Evolutionary conservation across 306 rosid species (phyloP), one percentile per base, ranked within the genome.

Genomic region (Quercus cerris): DNA sequence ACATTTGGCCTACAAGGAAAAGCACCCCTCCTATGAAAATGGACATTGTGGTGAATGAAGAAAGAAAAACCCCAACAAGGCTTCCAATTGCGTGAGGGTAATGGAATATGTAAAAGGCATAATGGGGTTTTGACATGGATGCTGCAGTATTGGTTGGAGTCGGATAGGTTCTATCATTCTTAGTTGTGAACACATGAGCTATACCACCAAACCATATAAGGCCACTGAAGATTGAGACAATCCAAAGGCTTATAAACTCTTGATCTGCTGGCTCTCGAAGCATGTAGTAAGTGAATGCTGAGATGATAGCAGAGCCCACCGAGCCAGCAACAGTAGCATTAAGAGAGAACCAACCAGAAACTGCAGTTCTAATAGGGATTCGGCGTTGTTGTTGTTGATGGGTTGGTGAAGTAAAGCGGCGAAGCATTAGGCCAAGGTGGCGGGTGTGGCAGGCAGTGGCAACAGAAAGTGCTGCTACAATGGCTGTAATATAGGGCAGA

Each of bases 141-240:
- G 1, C 46, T 41, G 46, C 46, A 41, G 46, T 41, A 8, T 41
- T 41, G 11, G 46, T 41, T 41, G 46, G 46, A 8, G 82, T 41
- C 30, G 56, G 69, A 28, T 82, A 73, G 11, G 89, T 75, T 80
- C 93, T 85, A 23, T 79, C 71, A 0, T 83, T 49, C 14, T 49
- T 76, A 20, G 89, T 73, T 33, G 89, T 79, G 30, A 87, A 78
- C 33, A 84, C 73, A 56, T 94, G 97, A 0, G 91, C 25, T 0
- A 89, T 62, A 2, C 98, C 98, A 4, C 85, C 84, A 18, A 92
- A 85, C 98, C 98, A 94, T 5, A 71, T 88, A 0, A 94, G 74
- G 73, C 97, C 98, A 73, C 97, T 89, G 85, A 91, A 94, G 83
- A 94, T 94, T 12, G 98, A 89, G 11, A 94, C 97, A 0, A 94